A percentile compares a stretch with the other conserved stretches of the same genome.
phyloP scores from a whole-genome alignment of 2,329 filamentous ascomycete species.

The Calonectria naviculata region DNA sequence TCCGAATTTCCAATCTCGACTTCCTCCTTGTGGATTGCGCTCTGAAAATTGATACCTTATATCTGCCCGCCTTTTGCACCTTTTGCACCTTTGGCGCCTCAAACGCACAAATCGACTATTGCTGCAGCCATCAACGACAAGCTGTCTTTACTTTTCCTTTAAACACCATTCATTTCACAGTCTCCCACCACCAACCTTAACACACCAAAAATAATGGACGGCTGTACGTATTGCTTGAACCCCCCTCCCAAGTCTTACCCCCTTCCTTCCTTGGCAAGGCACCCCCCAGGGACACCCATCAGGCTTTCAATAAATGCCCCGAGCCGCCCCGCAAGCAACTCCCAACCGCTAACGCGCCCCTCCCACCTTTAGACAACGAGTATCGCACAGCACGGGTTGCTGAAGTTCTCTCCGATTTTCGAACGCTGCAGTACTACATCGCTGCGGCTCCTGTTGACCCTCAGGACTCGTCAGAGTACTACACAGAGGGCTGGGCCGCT shows the following conservation, averaged over 20 bases:
- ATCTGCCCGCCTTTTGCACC: not conserved
- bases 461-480: conserved; percentile 66
- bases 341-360: conserved; percentile 33
- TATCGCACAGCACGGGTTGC: conserved; percentile 69
- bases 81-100: not conserved
- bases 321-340: conserved; percentile 11
- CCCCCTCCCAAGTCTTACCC: conserved; percentile 12
- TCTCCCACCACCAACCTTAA: conserved; percentile 11
- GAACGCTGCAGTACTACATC: conserved; percentile 71
- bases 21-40: not conserved
- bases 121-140: not conserved
- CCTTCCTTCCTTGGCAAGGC: not conserved
- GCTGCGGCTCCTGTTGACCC: conserved; percentile 67
- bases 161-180: conserved; percentile 4
- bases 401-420: conserved; percentile 71
- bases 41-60: conserved; percentile 7
- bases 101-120: not conserved
- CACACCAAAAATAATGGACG: conserved; percentile 34
- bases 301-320: conserved; percentile 6
- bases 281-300: conserved; percentile 10
- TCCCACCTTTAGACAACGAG: conserved; percentile 63
- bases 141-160: not conserved
- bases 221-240: conserved; percentile 35
- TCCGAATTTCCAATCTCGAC: not conserved
- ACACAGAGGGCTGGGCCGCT: conserved; percentile 72